Percentiles rank a stretch among this genome's conserved stretches.
Conservation (phyloP, 2,329 filamentous ascomycete species). For the Dichotomopilus funicola region DNA sequence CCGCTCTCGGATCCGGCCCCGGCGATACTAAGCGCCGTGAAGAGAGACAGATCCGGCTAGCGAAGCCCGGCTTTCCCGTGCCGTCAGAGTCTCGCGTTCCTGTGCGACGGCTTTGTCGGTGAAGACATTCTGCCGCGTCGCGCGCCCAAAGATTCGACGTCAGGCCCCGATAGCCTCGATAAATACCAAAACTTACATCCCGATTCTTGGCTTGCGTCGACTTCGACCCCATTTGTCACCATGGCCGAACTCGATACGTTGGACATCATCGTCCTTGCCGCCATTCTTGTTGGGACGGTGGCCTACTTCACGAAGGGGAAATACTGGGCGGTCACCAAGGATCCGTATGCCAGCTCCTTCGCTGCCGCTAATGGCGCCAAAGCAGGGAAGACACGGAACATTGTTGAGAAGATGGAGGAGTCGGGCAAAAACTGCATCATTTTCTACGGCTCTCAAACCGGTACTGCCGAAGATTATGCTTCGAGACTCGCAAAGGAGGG, state of each 20-base stretch:
- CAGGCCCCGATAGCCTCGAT: neutral
- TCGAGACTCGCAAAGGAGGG: conserved; percentile 95
- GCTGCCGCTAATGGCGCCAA: conserved; percentile 64
- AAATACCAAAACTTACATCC: neutral
- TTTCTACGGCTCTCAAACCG: conserved; percentile 97
- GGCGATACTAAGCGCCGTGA: neutral
- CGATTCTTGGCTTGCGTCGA: neutral
- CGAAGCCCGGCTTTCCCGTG: conserved; percentile 4
- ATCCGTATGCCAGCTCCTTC: conserved; percentile 76
- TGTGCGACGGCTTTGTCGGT: neutral
- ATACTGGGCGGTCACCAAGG: conserved; percentile 82
- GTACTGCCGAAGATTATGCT: conserved; percentile 96
- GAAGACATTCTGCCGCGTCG: neutral
- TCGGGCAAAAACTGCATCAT: conserved; percentile 94
- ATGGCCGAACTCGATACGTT: conserved; percentile 97
- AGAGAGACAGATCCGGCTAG: conserved; percentile 5
- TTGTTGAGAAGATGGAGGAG: conserved; percentile 94
- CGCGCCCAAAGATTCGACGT: neutral
- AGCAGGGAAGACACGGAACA: conserved; percentile 80
- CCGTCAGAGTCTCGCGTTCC: neutral
- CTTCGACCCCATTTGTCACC: conserved; percentile 6
- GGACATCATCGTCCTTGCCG: conserved; percentile 84
- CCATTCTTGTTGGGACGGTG: conserved; percentile 76
- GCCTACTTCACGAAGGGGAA: conserved; percentile 98
- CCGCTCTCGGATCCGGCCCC: conserved; percentile 11